Base-by-base conservation (phyloP, 2,329 filamentous ascomycete species). In the Pseudogymnoascus sp. region DNA sequence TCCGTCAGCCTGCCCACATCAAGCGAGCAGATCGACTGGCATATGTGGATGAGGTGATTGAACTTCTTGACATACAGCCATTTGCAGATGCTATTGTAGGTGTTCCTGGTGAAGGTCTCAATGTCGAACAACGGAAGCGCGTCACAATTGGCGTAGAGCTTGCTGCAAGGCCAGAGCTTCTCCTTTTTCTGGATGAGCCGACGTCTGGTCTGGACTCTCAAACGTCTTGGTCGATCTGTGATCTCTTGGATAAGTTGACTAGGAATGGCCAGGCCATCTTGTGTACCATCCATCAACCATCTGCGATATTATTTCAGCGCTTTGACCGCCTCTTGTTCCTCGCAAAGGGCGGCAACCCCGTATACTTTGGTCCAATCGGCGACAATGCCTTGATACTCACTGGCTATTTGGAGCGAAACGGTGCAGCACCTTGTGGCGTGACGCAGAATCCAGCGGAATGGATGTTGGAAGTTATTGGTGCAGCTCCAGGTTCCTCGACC, bases 131-230 rank as follows among this genome's bases (percentile, higher is more conserved):
- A 70, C 79, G 84, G 6, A 87, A 87, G 72, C 78, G 84, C 1
- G 74, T 87, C 0, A 0, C 84, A 0, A 96, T 97, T 68, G 93
- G 91, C 75, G 92, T 96, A 23, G 93, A 97, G 75, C 83, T 97
- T 31, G 92, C 91, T 43, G 92, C 93, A 8, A 96, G 93, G 79
- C 93, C 93, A 6, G 85, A 90, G 51, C 81, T 96, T 63, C 81
- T 96, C 65, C 84, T 96, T 61, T 96, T 96, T 79, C 85, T 96
- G 45, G 92, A 96, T 71, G 93, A 98, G 76, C 93, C 93, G 16
- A 96, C 92, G 3, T 96, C 91, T 39, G 92, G 92, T 79, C 85
- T 96, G 16, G 92, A 96, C 76, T 87, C 86, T 2, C 83, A 88
- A 72, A 83, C 80, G 60, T 83, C 86, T 0, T 89, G 84, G 81